phyloP scores from a whole-genome alignment of 768 basidiomycete species.

The Suillus subaureus region DNA sequence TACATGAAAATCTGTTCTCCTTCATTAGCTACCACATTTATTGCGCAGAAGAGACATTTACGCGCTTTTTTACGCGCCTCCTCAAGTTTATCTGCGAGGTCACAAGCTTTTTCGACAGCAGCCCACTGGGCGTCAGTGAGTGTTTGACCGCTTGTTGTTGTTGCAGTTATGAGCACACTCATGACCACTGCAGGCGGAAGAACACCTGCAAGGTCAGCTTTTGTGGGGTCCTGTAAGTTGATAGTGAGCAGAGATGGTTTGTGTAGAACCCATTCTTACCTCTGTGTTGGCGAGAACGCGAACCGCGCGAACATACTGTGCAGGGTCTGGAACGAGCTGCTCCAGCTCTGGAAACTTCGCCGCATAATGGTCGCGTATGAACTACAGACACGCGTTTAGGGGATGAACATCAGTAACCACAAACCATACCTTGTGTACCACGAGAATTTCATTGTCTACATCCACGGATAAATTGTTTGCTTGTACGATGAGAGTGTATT shows the following conservation, averaged over 20 bases:
- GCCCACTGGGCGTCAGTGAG: constrained; percentile 74
- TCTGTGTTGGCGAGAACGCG: constrained; percentile 84
- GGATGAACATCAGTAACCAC: constrained; percentile 9
- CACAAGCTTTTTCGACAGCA: constrained; percentile 83
- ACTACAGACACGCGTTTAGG: constrained; percentile 47
- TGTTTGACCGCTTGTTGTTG: constrained; percentile 80
- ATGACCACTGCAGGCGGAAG: constrained; percentile 90
- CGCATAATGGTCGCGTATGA: constrained; percentile 97
- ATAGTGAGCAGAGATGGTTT: constrained; percentile 6
- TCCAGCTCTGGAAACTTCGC: constrained; percentile 96
- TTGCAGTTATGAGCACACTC: constrained; percentile 95
- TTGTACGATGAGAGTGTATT: constrained; percentile 95
- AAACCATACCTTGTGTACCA: constrained; percentile 84
- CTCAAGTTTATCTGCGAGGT: constrained; percentile 86
- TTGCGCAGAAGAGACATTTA: constrained; percentile 7
- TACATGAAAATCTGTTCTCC: constrained; percentile 88
- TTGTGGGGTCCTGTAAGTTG: constrained; percentile 73
- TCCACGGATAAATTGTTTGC: constrained; percentile 98
- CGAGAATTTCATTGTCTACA: constrained; percentile 95
- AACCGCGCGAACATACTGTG: constrained; percentile 91
- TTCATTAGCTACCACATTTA: constrained; percentile 2
- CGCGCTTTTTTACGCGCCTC: constrained; percentile 84
- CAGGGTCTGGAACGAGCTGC: constrained; percentile 88
- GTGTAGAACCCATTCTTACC: constrained; percentile 38
- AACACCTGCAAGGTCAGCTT: constrained; percentile 77